Evolutionary conservation across 805 yeast genomes (phyloP).

Genomic region (Metschnikowia cubensis): DNA sequence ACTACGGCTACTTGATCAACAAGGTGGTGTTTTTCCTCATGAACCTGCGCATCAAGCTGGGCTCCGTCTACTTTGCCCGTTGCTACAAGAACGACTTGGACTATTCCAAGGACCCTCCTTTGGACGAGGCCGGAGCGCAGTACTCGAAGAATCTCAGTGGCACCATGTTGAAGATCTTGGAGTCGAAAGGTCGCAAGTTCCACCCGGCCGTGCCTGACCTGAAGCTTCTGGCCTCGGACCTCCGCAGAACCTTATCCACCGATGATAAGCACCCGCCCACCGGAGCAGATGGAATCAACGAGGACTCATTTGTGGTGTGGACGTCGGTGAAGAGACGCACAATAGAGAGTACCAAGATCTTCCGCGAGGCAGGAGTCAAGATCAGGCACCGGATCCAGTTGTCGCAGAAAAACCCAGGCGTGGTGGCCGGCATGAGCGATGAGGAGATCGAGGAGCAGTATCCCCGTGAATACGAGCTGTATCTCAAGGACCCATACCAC

Average conservation of each 20-base stretch:
- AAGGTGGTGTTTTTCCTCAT: slow-evolving; percentile 88
- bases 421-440: slow-evolving; percentile 63
- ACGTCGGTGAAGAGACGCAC: slow-evolving; percentile 88
- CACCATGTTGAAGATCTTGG: slow-evolving; percentile 45
- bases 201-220: background rate
- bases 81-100: slow-evolving; percentile 56
- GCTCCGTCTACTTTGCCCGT: slow-evolving; percentile 89
- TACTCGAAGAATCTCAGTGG: slow-evolving; percentile 65
- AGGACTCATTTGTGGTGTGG: slow-evolving; percentile 80
- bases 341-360: slow-evolving; percentile 68
- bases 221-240: background rate
- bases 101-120: slow-evolving; percentile 74
- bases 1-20: slow-evolving; percentile 84
- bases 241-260: slow-evolving; percentile 22
- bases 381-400: slow-evolving; percentile 77
- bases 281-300: slow-evolving; percentile 55
- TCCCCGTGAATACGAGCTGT: slow-evolving; percentile 68
- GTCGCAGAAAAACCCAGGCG: slow-evolving; percentile 87
- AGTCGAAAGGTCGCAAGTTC: slow-evolving; percentile 28
- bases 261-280: slow-evolving; percentile 43
- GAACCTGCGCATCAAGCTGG: slow-evolving; percentile 83
- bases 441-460: slow-evolving; percentile 55
- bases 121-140: slow-evolving; percentile 66
- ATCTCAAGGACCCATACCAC: slow-evolving; percentile 80
- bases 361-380: slow-evolving; percentile 57